Evolutionary conservation across 768 basidiomycete genomes (phyloP).

Genomic region (Pleurotus ostreatus): DNA sequence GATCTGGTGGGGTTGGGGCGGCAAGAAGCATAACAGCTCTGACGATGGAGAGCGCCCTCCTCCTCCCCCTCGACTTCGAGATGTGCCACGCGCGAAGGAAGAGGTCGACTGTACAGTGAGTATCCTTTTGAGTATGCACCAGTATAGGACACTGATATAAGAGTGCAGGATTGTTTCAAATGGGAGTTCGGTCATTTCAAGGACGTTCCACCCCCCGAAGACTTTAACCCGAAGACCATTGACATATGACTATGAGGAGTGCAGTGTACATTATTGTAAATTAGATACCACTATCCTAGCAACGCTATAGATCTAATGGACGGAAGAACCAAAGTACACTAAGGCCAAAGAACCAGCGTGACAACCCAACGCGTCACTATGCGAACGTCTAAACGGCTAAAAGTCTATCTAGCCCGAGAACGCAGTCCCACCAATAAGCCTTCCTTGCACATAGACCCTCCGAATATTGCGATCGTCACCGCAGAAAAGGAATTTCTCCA

Average conservation of each 20-base stretch:
- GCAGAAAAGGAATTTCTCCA: slow-evolving; percentile 84
- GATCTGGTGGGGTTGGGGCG: slow-evolving; percentile 48
- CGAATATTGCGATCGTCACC: slow-evolving; percentile 85
- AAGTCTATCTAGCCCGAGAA: slow-evolving; percentile 14
- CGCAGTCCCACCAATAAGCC: slow-evolving; percentile 66
- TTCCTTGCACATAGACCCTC: slow-evolving; percentile 82
- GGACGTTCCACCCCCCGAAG: slow-evolving; percentile 9
- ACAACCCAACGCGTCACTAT: too few relatives aligned
- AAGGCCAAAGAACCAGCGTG: too few relatives aligned
- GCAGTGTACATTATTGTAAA: neutral
- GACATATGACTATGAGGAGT: neutral
- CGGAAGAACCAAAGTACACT: neutral
- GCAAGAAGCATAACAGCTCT: slow-evolving; percentile 21
- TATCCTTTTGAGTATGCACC: slow-evolving; percentile 9
- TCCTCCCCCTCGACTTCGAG: slow-evolving; percentile 20
- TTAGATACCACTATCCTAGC: neutral
- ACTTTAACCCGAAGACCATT: too few relatives aligned
- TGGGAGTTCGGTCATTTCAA: slow-evolving; percentile 64
- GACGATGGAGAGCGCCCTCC: slow-evolving; percentile 5
- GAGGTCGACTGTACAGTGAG: slow-evolving; percentile 63
- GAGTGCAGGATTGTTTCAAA: slow-evolving; percentile 67
- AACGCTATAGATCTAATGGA: too few relatives aligned
- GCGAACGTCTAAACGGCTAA: neutral
- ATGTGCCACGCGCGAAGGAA: slow-evolving; percentile 54
- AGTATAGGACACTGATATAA: neutral